A percentile compares a stretch with the other conserved stretches of the same genome.
phyloP scores from a whole-genome alignment of 805 yeast species.

The Lipomyces yamadae region DNA sequence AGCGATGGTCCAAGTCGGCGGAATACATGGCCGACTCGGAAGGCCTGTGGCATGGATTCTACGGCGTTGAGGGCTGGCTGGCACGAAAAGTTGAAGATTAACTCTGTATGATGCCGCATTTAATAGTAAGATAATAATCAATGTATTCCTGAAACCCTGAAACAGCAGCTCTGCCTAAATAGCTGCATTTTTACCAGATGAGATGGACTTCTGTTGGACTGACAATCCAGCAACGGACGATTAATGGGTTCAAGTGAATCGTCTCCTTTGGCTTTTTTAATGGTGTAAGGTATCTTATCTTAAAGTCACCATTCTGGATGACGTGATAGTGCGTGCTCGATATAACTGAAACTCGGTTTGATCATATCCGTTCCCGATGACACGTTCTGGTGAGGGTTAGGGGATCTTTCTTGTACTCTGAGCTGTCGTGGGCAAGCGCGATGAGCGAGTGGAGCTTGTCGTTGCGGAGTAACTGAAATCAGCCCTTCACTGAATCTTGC shows the following conservation, averaged over 20 bases:
- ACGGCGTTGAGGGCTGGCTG: constrained; percentile 40
- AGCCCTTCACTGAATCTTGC: no score
- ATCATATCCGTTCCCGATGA: neutral
- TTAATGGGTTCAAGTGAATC: no score
- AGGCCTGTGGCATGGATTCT: constrained; percentile 43
- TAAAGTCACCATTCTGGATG: neutral
- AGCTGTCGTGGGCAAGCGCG: no score
- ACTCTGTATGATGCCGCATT: neutral
- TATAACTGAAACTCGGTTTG: neutral
- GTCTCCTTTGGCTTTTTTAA: no score
- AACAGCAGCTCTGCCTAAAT: no score
- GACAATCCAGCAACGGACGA: no score
- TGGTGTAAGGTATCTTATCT: no score
- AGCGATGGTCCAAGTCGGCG: constrained; percentile 40
- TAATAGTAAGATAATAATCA: neutral
- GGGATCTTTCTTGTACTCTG: no score
- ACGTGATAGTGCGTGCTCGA: neutral
- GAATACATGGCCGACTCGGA: constrained; percentile 44
- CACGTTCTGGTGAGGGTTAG: neutral
- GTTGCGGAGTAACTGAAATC: no score
- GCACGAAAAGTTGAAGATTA: constrained; percentile 21
- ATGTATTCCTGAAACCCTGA: neutral
- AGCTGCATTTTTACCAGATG: no score
- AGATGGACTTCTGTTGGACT: no score
- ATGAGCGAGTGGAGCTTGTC: no score